Evolutionary conservation across 192 early-diverging fungal genomes (phyloP).

Genomic region (Linnemannia exigua): DNA sequence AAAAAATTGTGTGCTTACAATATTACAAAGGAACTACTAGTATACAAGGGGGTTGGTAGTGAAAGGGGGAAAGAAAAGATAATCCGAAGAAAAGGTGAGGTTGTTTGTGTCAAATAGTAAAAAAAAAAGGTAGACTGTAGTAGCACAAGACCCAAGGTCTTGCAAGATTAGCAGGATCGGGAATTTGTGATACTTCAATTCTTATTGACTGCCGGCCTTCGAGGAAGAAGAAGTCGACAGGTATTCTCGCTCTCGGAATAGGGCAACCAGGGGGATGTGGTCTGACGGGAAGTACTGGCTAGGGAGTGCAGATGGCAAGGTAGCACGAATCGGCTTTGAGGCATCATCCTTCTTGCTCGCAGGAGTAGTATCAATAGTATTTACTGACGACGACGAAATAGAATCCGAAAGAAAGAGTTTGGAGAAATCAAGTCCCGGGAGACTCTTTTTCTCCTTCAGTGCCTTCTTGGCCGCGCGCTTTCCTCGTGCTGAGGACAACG

Average conservation of each 20-base stretch:
- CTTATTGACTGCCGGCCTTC: background rate
- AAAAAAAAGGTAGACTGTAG: too few relatives aligned
- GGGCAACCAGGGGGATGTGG: slow-evolving; percentile 44
- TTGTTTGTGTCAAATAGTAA: too few relatives aligned
- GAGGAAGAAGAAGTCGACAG: background rate
- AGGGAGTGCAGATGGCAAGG: slow-evolving; percentile 37
- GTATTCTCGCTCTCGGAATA: slow-evolving; percentile 49
- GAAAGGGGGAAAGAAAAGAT: too few relatives aligned
- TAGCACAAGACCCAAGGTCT: too few relatives aligned
- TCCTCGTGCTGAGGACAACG: background rate
- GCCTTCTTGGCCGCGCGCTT: background rate
- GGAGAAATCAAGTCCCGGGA: slow-evolving; percentile 26
- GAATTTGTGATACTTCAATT: too few relatives aligned
- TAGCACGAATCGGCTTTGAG: background rate
- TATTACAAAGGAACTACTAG: too few relatives aligned
- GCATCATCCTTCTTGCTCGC: background rate
- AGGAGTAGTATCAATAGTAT: background rate
- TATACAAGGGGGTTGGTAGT: too few relatives aligned
- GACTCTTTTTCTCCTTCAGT: background rate
- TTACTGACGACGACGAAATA: background rate
- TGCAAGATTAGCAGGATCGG: too few relatives aligned
- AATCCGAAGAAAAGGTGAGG: too few relatives aligned
- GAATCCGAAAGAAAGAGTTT: slow-evolving; percentile 20
- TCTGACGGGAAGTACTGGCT: slow-evolving; percentile 51
- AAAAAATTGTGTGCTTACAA: too few relatives aligned